Evolutionary conservation across 495 filamentous ascomycete genomes (phyloP), one percentile per base, ranked within the genome.

Genomic region (Talaromyces trachyspermus): DNA sequence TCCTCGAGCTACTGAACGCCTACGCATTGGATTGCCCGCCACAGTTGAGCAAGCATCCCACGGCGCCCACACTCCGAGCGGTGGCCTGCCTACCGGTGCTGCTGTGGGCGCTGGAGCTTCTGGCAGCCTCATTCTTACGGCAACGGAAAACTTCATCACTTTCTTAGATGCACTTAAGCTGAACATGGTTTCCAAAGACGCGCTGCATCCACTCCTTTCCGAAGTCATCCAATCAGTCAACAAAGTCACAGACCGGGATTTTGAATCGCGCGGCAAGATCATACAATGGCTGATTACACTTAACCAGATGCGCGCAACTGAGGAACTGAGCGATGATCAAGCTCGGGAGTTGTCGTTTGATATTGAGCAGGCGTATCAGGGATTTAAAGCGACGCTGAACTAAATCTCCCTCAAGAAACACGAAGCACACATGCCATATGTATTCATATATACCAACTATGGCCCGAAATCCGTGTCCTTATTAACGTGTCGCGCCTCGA

Each of bases 61-160:
- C 52, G 60, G 65, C 41, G 53, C 64, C 42, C 55, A 62, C 8
- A 50, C 56, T 30, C 54, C 69, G n/a, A 66, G 67, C 35, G 65
- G 57, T 54, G 64, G 65, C 8, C 56, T 77, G 1, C 58, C 73
- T 36, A 58, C 54, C 18, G 47, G 56, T 20, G 57, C 61, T 20
- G 48, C 57, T 30, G 45, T 50, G 37, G 77, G 64, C 26, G n/a
- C n/a, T n/a, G 76, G 74, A 35, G 79, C 80, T 46, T 83, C 83
- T 15, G 87, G 86, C 20, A 78, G 81, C 32, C 72, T 91, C 29
- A 89, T 95, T 47, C 64, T 91, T 22, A 78, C 86, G 40, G 90
- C 92, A 4, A 95, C 92, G 3, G 88, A 97, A 64, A 89, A 95
- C 60, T 99, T 99, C 59, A 97, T 99, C 63, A 99, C 94, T 0